A percentile compares a stretch with the other conserved stretches of the same genome.
Evolutionary conservation across 1,284 basidiomycete species (phyloP).

Genomic region (Ganoderma meredithae): DNA sequence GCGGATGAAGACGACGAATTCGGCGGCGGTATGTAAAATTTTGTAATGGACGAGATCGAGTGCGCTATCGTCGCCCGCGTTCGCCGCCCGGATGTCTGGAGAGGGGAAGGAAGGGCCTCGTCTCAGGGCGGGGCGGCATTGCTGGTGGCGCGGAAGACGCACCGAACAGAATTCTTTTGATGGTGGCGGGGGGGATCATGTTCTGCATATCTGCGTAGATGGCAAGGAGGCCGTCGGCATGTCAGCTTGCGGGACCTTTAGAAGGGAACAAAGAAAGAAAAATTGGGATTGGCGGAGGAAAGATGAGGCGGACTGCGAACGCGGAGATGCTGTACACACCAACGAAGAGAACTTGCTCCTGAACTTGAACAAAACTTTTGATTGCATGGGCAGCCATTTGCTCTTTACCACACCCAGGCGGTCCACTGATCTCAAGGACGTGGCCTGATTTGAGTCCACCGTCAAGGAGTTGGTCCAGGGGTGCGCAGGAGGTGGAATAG

Average conservation of each 20-base stretch:
- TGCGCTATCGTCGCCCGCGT: constrained; percentile 2
- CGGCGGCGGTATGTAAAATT: constrained; percentile 55
- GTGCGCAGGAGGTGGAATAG: constrained; percentile 52
- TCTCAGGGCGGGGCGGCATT: constrained; percentile 19
- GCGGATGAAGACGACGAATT: constrained; percentile 66
- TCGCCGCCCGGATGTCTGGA: constrained; percentile 34
- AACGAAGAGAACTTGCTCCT: constrained; percentile 63
- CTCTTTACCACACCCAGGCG: constrained; percentile 74
- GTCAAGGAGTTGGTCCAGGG: constrained; percentile 63
- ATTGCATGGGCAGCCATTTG: constrained; percentile 57
- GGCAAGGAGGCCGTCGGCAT: constrained; percentile 15
- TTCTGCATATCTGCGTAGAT: constrained; percentile 68
- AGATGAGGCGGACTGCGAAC: constrained; percentile 12
- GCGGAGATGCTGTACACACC: constrained; percentile 50
- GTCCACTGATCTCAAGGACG: constrained; percentile 76
- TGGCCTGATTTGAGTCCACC: constrained; percentile 67
- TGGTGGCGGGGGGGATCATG: constrained; percentile 58
- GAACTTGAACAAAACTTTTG: constrained; percentile 51
- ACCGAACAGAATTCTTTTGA: constrained; percentile 48
- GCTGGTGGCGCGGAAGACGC: constrained; percentile 10
- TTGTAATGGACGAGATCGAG: constrained; percentile 53
- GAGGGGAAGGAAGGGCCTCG: constrained; percentile 18
- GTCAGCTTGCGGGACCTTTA: constrained; percentile 6
- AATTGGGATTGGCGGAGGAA: neutral
- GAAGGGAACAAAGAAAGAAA: neutral